Evolutionary conservation across 352 stramenopile species (phyloP), one percentile per base, ranked within the genome.

Genomic region (Plasmopara viticola): DNA sequence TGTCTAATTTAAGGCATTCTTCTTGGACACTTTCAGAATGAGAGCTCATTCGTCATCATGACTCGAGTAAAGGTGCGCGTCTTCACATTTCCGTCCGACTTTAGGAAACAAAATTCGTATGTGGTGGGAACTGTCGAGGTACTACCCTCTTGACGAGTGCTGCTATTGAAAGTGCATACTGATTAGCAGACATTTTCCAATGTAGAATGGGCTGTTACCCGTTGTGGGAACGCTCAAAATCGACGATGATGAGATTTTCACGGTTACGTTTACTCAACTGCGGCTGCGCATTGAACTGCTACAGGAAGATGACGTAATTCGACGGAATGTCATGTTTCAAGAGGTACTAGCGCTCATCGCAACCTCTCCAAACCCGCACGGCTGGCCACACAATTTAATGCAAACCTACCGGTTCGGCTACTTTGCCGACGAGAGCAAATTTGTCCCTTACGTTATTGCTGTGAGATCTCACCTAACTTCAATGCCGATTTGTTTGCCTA

Each of bases 341-440:
- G 81, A 92, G 49, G 74, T 86, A 31, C 48, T 92, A 30, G 55
- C 75, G 42, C 72, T 87, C 43, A 83, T 84, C 51, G 64, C 65
- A 7, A 64, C 60, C 34, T 81, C 72, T 35, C 48, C 70, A 4
- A 90, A 90, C 31, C 77, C 78, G 12, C 77, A 90, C 51, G 17
- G 60, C 25, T 90, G 78, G 78, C 78, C 76, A 3, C 37, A 63
- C 5, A 87, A 74, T 41, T 62, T 74, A 35, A 58, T 84, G 52
- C 78, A 88, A 48, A 90, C 78, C 6, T 92, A 92, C 51, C 86
- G 78, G 74, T 86, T 90, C 41, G 74, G 78, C 6, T 78, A 77
- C 48, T 88, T 83, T 43, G 51, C 53, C 0, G 65, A 83, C 44
- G 44, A 70, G 15, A 63, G 70, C 41, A 62, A 84, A 29, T 40